phyloP scores from a whole-genome alignment of 164 flowering plant genomes.

The Chimonanthus praecox region DNA sequence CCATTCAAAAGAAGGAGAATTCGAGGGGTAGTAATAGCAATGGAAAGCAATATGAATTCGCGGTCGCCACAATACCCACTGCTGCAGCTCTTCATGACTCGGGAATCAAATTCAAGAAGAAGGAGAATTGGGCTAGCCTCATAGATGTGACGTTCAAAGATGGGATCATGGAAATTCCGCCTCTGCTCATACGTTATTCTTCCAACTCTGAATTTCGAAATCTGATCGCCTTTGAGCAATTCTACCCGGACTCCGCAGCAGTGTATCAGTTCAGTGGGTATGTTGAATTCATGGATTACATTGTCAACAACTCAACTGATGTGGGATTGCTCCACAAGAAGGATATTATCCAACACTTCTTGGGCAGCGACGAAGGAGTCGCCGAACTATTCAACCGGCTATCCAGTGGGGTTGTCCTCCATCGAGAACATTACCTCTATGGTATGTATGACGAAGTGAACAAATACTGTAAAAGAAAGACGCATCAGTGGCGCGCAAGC shows the following conservation, averaged over 20 bases:
- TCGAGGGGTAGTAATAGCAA: background rate
- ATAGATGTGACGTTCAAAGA: conserved; percentile 21
- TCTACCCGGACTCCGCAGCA: background rate
- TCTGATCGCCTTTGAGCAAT: conserved; percentile 25
- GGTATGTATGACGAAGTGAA: background rate
- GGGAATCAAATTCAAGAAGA: background rate
- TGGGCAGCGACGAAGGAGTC: conserved; percentile 1
- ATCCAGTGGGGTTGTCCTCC: background rate
- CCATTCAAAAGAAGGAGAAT: background rate
- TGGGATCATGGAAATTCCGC: conserved; percentile 31
- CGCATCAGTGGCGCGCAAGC: background rate
- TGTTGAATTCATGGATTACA: conserved; percentile 3
- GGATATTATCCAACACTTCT: background rate
- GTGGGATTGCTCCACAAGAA: background rate
- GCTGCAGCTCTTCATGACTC: background rate
- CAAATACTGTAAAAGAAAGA: background rate
- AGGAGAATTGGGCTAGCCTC: conserved; percentile 8
- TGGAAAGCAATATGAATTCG: background rate
- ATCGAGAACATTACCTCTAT: background rate
- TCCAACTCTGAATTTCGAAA: conserved; percentile 25
- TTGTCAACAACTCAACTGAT: background rate
- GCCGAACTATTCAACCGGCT: background rate
- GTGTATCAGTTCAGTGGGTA: background rate
- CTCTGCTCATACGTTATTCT: conserved; percentile 5
- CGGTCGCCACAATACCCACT: background rate